Conservation (phyloP, 371 early-diverging fungal species). For the Mycotypha africana region DNA sequence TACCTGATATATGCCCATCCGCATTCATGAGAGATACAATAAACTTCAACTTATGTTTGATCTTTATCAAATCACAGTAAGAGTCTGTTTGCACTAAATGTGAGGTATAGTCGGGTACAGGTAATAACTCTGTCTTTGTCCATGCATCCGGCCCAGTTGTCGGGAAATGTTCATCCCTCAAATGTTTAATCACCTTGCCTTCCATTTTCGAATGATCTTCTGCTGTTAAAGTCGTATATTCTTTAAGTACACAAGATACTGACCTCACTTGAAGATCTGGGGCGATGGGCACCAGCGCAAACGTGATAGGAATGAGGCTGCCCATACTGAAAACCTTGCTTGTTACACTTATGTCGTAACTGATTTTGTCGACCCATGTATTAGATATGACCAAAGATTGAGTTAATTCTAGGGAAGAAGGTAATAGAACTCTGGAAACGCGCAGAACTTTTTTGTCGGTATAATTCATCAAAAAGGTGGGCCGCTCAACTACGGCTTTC, state of each 20-base stretch:
- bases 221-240: constrained; percentile 29
- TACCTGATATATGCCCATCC: constrained; percentile 49
- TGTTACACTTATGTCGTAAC: constrained; percentile 41
- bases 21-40: constrained; percentile 37
- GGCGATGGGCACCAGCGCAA: constrained; percentile 33
- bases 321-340: constrained; percentile 31
- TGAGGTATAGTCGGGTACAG: constrained; percentile 18
- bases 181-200: constrained; percentile 20
- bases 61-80: constrained; percentile 29
- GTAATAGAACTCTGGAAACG: constrained; percentile 26
- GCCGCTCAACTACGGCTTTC: constrained; percentile 40
- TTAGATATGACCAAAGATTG: constrained; percentile 36
- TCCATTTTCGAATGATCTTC: constrained; percentile 29
- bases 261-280: constrained; percentile 24
- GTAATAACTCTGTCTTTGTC: constrained; percentile 26
- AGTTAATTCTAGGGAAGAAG: constrained; percentile 34
- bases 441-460: constrained; percentile 20
- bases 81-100: constrained; percentile 26
- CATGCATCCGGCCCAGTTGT: constrained; percentile 12
- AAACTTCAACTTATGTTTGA: constrained; percentile 39
- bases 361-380: constrained; percentile 39
- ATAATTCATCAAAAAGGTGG: constrained; percentile 37
- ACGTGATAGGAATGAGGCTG: constrained; percentile 33
- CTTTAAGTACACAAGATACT: constrained; percentile 32
- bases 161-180: constrained; percentile 32